A percentile compares a stretch with the other conserved stretches of the same genome.
phyloP scores from a whole-genome alignment of 1,284 basidiomycete genomes.

The Ceratobasidium sp. region DNA sequence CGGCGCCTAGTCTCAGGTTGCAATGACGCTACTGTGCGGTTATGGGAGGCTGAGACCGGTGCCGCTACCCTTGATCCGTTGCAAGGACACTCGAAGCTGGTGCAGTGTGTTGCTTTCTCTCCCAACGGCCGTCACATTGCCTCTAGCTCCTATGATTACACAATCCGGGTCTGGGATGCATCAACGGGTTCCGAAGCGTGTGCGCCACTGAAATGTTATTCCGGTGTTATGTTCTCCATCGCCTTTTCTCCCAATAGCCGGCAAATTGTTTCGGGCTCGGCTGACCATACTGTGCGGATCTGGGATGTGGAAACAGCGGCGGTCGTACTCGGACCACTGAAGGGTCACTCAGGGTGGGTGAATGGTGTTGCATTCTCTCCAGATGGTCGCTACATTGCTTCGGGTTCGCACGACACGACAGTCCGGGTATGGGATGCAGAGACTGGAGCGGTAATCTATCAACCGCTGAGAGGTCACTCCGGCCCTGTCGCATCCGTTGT shows the following conservation, averaged over 20 bases:
- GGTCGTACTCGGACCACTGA: too few relatives aligned
- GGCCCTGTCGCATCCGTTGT: not conserved
- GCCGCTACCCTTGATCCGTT: not conserved
- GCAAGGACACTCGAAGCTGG: not conserved
- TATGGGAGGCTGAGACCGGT: not conserved
- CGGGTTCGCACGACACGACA: not conserved
- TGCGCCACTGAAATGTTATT: not conserved
- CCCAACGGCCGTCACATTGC: conserved; percentile 7
- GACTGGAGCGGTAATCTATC: not conserved
- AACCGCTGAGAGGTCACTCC: not conserved
- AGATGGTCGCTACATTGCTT: not conserved
- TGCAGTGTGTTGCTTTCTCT: not conserved
- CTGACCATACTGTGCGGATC: not conserved
- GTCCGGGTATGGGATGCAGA: not conserved
- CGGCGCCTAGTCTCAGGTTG: not conserved
- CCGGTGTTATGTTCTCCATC: too few relatives aligned
- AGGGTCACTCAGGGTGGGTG: too few relatives aligned
- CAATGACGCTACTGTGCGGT: not conserved
- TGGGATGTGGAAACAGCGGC: too few relatives aligned
- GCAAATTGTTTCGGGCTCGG: too few relatives aligned
- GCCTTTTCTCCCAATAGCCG: too few relatives aligned
- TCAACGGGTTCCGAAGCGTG: not conserved
- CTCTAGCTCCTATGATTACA: not conserved
- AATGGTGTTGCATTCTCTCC: too few relatives aligned
- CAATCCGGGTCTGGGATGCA: conserved; percentile 11